Evolutionary conservation across 352 stramenopile species (phyloP).

Genomic region (Lagenidium giganteum): DNA sequence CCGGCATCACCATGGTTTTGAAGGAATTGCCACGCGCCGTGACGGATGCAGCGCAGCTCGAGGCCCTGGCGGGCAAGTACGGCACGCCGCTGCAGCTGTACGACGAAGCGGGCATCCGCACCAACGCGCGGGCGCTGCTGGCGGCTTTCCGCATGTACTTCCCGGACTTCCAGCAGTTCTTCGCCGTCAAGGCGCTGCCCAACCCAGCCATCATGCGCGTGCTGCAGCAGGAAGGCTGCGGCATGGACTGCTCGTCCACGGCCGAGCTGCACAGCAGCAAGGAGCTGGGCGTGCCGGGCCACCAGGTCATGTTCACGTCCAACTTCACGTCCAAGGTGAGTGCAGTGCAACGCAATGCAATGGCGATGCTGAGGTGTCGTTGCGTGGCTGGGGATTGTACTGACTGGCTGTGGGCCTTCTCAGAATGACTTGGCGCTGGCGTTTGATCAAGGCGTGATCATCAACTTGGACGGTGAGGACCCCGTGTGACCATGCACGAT

Average conservation of each 20-base stretch:
- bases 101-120: slow-evolving; percentile 79
- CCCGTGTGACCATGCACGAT: neutral
- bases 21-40: too few relatives aligned
- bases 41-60: slow-evolving; percentile 56
- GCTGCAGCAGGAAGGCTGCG: slow-evolving; percentile 76
- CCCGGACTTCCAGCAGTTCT: slow-evolving; percentile 85
- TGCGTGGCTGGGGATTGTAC: neutral
- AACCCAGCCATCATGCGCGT: slow-evolving; percentile 87
- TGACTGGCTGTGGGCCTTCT: neutral
- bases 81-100: slow-evolving; percentile 88
- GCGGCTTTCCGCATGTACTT: slow-evolving; percentile 72
- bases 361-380: neutral
- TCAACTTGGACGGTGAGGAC: slow-evolving; percentile 76
- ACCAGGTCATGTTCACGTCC: slow-evolving; percentile 87
- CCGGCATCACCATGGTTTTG: too few relatives aligned
- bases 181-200: slow-evolving; percentile 85
- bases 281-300: slow-evolving; percentile 61
- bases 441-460: slow-evolving; percentile 78
- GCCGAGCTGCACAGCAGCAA: slow-evolving; percentile 78
- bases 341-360: neutral
- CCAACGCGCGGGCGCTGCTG: slow-evolving; percentile 68
- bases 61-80: slow-evolving; percentile 65
- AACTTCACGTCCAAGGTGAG: slow-evolving; percentile 80
- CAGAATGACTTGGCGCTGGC: slow-evolving; percentile 60
- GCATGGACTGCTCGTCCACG: slow-evolving; percentile 87